Evolutionary conservation across 1,284 basidiomycete species (phyloP).

Genomic region (Abortiporus biennis): DNA sequence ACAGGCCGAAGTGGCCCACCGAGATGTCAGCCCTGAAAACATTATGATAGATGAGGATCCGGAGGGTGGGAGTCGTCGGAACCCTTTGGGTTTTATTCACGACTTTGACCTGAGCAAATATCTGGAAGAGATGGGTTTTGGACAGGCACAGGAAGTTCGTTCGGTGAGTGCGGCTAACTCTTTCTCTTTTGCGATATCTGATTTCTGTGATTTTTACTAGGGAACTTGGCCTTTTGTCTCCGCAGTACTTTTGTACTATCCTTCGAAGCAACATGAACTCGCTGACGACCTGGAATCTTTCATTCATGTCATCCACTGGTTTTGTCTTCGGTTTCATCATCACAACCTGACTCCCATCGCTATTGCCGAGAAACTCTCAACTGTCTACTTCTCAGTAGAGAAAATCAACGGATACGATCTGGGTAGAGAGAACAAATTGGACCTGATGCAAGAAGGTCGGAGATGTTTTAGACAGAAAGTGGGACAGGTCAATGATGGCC

Average conservation of each 20-base stretch:
- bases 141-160: no score
- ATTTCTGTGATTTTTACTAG: not conserved
- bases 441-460: not conserved
- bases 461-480: no score
- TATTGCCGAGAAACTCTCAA: no score
- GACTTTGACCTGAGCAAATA: constrained; percentile 3
- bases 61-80: no score
- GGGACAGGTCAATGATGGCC: not conserved
- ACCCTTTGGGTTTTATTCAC: not conserved
- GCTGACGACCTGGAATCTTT: constrained; percentile 7
- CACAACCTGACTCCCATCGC: no score
- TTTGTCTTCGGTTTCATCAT: constrained; percentile 2
- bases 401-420: not conserved
- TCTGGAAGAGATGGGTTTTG: no score
- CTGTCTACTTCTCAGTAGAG: no score
- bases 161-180: no score
- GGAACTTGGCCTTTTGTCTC: constrained; percentile 7
- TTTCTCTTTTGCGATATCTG: not conserved
- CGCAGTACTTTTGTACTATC: constrained; percentile 1
- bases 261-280: constrained; percentile 1
- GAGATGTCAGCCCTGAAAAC: constrained; percentile 3
- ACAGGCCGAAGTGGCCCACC: not conserved
- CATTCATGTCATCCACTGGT: constrained; percentile 3
- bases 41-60: not conserved
- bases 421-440: not conserved